phyloP scores from a whole-genome alignment of 2,329 filamentous ascomycete genomes.

The Daldinia sp. region DNA sequence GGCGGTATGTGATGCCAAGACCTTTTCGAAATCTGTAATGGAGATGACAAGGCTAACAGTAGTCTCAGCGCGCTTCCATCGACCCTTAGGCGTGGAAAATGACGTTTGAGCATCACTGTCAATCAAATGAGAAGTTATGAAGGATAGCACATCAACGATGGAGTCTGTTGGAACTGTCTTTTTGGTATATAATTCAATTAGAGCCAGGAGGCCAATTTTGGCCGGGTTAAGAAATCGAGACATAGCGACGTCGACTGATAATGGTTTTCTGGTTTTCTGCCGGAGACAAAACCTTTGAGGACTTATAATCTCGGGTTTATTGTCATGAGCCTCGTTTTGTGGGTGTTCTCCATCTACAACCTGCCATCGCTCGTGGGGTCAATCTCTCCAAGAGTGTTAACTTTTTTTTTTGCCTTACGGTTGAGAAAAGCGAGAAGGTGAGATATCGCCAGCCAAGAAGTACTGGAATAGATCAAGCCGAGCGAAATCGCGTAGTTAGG shows the following conservation, averaged over 20 bases:
- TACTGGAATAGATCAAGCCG: background rate
- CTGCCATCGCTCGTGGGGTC: conserved; percentile 21
- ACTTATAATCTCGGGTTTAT: conserved; percentile 8
- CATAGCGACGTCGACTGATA: conserved; percentile 56
- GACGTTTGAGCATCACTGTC: conserved; percentile 53
- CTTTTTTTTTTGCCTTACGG: background rate
- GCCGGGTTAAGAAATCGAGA: conserved; percentile 87
- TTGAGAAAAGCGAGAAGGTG: background rate
- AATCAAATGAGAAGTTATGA: conserved; percentile 76
- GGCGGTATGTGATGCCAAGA: conserved; percentile 62
- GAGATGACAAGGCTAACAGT: conserved; percentile 62
- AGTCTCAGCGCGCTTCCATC: conserved; percentile 60
- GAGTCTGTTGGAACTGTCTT: conserved; percentile 72
- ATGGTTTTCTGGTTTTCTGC: background rate
- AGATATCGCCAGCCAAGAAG: background rate
- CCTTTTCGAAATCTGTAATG: conserved; percentile 66
- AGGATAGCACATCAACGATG: conserved; percentile 79
- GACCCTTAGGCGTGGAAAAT: conserved; percentile 44
- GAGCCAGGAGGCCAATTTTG: conserved; percentile 81
- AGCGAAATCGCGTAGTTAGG: background rate
- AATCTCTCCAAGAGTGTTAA: background rate
- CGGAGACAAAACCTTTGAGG: background rate
- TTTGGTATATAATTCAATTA: conserved; percentile 83
- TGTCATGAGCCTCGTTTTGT: conserved; percentile 1
- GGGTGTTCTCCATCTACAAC: conserved; percentile 1